These are phyloP conservation scores for Fusarium udum DNA, from an alignment of 2,329 filamentous ascomycete species.

Conservation along the genomic window DNA sequence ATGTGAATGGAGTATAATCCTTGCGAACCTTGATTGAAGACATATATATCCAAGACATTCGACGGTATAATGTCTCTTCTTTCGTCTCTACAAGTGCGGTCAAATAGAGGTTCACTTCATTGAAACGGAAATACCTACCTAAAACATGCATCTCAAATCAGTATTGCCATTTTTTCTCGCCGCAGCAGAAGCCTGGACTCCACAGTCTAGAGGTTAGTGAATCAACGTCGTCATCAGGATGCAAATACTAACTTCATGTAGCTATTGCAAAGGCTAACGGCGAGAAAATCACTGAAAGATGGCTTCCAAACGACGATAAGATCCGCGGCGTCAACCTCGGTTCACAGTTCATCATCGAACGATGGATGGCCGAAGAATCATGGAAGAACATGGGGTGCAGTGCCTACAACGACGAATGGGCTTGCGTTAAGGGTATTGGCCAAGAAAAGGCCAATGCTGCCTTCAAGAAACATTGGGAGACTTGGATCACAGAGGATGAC, in stretches of 20 bases:
- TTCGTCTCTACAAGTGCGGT: neutral
- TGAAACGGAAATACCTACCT: fast-evolving
- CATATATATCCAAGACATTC: neutral
- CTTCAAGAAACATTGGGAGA: slow-evolving; percentile 41
- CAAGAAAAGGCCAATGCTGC: slow-evolving; percentile 36
- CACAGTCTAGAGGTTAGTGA: slow-evolving; percentile 2
- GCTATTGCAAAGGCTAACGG: neutral
- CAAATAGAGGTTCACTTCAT: fast-evolving
- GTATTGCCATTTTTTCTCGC: neutral
- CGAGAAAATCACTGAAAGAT: slow-evolving; percentile 9
- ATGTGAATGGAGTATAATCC: neutral
- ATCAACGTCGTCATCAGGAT: fast-evolving
- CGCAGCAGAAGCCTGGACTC: slow-evolving; percentile 4
- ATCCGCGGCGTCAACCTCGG: slow-evolving; percentile 42
- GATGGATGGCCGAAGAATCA: slow-evolving; percentile 39
- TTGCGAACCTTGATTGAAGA: neutral
- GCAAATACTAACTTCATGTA: neutral
- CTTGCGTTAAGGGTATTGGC: slow-evolving; percentile 38
- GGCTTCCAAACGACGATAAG: slow-evolving; percentile 25
- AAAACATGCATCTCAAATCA: neutral
- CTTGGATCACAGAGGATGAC: slow-evolving; percentile 37
- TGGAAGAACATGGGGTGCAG: slow-evolving; percentile 42
- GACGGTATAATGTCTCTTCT: neutral
- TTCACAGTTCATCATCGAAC: slow-evolving; percentile 43
- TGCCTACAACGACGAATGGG: slow-evolving; percentile 40